Conservation (phyloP, 805 yeast species). For the Yamadazyma sp. region DNA sequence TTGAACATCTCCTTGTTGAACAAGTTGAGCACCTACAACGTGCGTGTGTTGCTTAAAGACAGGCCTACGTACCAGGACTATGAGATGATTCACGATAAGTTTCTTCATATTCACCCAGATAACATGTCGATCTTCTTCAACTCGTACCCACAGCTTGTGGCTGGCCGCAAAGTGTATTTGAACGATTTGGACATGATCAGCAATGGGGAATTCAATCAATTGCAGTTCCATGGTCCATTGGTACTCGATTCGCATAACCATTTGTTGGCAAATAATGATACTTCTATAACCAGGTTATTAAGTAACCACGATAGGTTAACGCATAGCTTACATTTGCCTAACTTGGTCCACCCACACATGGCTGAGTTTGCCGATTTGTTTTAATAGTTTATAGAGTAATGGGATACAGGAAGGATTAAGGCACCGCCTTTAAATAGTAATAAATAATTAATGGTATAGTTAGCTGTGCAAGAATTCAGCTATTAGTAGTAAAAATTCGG, state of each 20-base stretch:
- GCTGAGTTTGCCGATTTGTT: slow-evolving; percentile 48
- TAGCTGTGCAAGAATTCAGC: too few relatives aligned
- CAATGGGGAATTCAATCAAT: slow-evolving; percentile 15
- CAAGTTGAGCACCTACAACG: slow-evolving; percentile 12
- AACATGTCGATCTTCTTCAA: slow-evolving; percentile 25
- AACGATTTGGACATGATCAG: slow-evolving; percentile 16
- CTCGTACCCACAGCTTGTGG: slow-evolving; percentile 12
- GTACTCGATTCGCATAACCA: slow-evolving; percentile 39
- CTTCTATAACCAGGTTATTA: slow-evolving; percentile 39
- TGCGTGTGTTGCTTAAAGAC: slow-evolving; percentile 14
- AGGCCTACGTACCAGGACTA: slow-evolving; percentile 27
- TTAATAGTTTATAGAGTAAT: slow-evolving; percentile 17
- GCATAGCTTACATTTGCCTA: slow-evolving; percentile 17
- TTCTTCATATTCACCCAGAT: slow-evolving; percentile 37
- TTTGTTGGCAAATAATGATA: slow-evolving; percentile 41
- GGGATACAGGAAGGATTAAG: too few relatives aligned
- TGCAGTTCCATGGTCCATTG: slow-evolving; percentile 22
- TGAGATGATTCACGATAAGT: slow-evolving; percentile 25
- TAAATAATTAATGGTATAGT: too few relatives aligned
- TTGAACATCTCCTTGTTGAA: slow-evolving; percentile 12
- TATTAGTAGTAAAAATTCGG: neutral
- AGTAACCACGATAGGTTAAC: slow-evolving; percentile 34
- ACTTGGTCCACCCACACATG: slow-evolving; percentile 40
- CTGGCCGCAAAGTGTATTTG: slow-evolving; percentile 12
- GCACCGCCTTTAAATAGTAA: too few relatives aligned